A percentile compares a stretch with the other conserved stretches of the same genome.
Evolutionary conservation across 805 yeast genomes (phyloP).

Genomic region (Metschnikowia continentalis): DNA sequence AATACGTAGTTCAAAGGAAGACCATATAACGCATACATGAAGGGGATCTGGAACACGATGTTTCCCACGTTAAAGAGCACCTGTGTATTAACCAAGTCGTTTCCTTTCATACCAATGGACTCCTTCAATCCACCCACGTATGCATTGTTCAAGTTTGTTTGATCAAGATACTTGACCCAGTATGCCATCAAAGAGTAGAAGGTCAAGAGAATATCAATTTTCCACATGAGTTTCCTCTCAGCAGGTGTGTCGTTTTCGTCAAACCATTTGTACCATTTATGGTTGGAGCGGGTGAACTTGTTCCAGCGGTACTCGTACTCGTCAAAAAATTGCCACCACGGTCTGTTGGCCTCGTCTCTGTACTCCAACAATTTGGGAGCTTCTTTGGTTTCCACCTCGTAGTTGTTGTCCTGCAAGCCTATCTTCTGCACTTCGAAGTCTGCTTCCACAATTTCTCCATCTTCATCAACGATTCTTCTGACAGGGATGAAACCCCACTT

Average conservation of each 20-base stretch:
- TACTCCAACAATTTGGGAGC: conserved; percentile 28
- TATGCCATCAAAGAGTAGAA: conserved; percentile 29
- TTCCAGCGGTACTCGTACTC: conserved; percentile 28
- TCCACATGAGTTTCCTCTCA: conserved; percentile 27
- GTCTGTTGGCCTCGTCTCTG: conserved; percentile 50
- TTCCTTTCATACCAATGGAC: conserved; percentile 24
- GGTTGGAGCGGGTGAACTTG: conserved; percentile 14
- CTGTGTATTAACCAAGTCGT: conserved; percentile 27
- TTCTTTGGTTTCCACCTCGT: conserved; percentile 2
- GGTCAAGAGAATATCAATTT: conserved; percentile 26
- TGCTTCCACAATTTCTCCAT: conserved; percentile 3
- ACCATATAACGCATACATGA: conserved; percentile 22
- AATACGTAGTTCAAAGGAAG: conserved; percentile 21
- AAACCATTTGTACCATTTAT: conserved; percentile 29
- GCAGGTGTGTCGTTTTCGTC: conserved; percentile 24
- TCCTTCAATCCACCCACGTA: conserved; percentile 25
- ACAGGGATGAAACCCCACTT: conserved; percentile 37
- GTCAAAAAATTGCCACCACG: conserved; percentile 46
- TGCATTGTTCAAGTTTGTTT: conserved; percentile 24
- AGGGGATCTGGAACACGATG: conserved; percentile 25
- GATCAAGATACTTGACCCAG: conserved; percentile 28
- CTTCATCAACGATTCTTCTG: conserved; percentile 33
- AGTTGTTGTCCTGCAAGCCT: conserved; percentile 13
- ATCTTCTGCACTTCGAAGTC: not conserved
- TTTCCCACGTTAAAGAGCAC: conserved; percentile 23